These are phyloP conservation scores for Fusarium gaditjirri DNA, from an alignment of 2,329 filamentous ascomycete genomes.

Conservation along the genomic window DNA sequence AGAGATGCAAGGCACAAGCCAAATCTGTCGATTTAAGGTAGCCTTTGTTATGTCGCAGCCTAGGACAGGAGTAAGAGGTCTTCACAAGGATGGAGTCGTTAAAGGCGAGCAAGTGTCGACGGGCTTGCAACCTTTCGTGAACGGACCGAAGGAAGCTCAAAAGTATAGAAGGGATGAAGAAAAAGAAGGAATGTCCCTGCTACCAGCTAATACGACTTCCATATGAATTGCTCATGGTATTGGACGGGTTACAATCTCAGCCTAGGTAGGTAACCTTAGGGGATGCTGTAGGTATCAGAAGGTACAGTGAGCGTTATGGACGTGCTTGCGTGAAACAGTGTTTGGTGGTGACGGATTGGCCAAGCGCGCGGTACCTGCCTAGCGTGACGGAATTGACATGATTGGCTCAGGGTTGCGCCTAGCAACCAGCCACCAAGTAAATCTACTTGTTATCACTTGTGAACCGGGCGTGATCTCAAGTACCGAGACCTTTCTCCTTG, in stretches of 20 bases:
- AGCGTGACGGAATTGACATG: not conserved
- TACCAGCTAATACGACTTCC: slow-evolving; percentile 39
- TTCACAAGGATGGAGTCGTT: slow-evolving; percentile 28
- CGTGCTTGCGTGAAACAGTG: slow-evolving; percentile 31
- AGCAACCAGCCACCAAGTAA: slow-evolving; percentile 40
- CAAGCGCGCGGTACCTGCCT: slow-evolving; percentile 41
- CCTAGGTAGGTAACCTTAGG: slow-evolving; percentile 31
- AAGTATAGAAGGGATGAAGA: slow-evolving; percentile 23
- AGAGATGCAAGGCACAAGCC: not conserved
- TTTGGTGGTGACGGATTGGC: slow-evolving; percentile 38
- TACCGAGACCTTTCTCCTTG: slow-evolving; percentile 10
- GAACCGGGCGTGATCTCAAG: not conserved
- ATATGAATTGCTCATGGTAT: slow-evolving; percentile 40
- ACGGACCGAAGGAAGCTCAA: slow-evolving; percentile 20
- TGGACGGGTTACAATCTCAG: slow-evolving; percentile 19
- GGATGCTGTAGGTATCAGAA: slow-evolving; percentile 19
- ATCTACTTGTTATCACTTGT: slow-evolving; percentile 6
- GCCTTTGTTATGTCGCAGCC: slow-evolving; percentile 3
- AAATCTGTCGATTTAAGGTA: not conserved
- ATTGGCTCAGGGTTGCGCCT: slow-evolving; percentile 32
- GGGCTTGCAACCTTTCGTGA: slow-evolving; percentile 41
- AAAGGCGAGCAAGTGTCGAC: slow-evolving; percentile 23
- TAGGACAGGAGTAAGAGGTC: slow-evolving; percentile 19
- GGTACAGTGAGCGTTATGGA: slow-evolving; percentile 17
- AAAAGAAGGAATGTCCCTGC: slow-evolving; percentile 31